phyloP scores from a whole-genome alignment of 192 early-diverging fungal species.

The Coemansia sp. region DNA sequence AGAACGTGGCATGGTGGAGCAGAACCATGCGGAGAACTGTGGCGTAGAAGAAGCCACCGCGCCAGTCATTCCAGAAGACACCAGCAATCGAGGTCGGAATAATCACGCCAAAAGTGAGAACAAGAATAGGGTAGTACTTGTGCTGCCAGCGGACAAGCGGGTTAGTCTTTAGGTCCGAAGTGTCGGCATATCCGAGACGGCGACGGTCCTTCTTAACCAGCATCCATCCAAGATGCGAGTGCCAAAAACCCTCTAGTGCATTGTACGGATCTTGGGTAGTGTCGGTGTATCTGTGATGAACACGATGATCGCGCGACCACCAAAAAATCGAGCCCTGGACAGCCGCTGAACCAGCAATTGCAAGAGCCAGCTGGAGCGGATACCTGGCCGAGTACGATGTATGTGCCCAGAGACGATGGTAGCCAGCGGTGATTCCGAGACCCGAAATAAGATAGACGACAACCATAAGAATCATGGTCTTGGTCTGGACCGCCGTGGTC shows the following conservation, averaged over 20 bases:
- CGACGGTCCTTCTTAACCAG: slow-evolving; percentile 70
- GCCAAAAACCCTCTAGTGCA: slow-evolving; percentile 75
- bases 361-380: slow-evolving; percentile 60
- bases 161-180: slow-evolving; percentile 74
- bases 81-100: slow-evolving; percentile 85
- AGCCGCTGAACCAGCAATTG: slow-evolving; percentile 64
- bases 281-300: slow-evolving; percentile 87
- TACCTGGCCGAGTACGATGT: slow-evolving; percentile 67
- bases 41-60: slow-evolving; percentile 79
- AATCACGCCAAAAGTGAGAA: slow-evolving; percentile 69
- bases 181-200: slow-evolving; percentile 75
- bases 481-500: slow-evolving; percentile 62
- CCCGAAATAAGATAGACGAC: slow-evolving; percentile 58
- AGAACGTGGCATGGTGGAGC: slow-evolving; percentile 87
- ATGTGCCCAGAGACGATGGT: slow-evolving; percentile 84
- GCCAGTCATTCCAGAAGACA: slow-evolving; percentile 77
- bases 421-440: slow-evolving; percentile 55
- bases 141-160: slow-evolving; percentile 73
- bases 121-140: slow-evolving; percentile 71
- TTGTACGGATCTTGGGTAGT: slow-evolving; percentile 80
- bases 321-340: slow-evolving; percentile 82
- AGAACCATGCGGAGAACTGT: slow-evolving; percentile 69
- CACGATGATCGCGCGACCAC: slow-evolving; percentile 85
- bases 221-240: slow-evolving; percentile 88
- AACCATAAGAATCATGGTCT: slow-evolving; percentile 70